These are phyloP conservation scores for Ceriops zippeliana DNA, from an alignment of 345 rosid genomes.

Conservation along the genomic window DNA sequence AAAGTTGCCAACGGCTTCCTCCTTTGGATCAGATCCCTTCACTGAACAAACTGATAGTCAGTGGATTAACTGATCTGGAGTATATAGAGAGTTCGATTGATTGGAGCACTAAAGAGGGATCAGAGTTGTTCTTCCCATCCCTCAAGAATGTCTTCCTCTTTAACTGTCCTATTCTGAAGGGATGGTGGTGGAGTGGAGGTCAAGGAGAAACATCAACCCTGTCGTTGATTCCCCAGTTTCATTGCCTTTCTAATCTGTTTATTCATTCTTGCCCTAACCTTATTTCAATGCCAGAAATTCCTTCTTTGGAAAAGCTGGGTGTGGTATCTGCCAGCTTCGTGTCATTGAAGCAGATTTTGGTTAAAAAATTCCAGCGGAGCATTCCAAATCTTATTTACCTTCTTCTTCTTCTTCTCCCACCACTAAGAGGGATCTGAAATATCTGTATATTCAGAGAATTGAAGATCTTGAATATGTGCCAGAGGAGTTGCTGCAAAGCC, in stretches of 20 bases:
- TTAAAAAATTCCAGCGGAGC: too few species aligned
- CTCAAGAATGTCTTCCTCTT: not conserved
- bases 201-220: not conserved
- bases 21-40: constrained; percentile 4
- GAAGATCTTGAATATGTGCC: not conserved
- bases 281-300: too few species aligned
- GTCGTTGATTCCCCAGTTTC: not conserved
- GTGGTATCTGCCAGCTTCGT: too few species aligned
- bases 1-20: not conserved
- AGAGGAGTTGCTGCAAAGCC: constrained; percentile 5
- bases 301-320: too few species aligned
- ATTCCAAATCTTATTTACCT: not conserved
- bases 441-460: accelerated
- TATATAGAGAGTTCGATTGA: not conserved
- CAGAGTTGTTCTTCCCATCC: constrained; percentile 7
- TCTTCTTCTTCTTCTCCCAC: constrained; percentile 1
- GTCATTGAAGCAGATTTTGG: too few species aligned
- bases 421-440: not conserved
- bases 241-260: too few species aligned
- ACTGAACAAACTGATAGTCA: not conserved
- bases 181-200: constrained; percentile 5
- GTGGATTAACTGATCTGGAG: not conserved
- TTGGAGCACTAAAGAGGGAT: not conserved
- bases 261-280: too few species aligned
- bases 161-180: not conserved